phyloP scores from a whole-genome alignment of 83 land plant genomes.

The Picea abies region DNA sequence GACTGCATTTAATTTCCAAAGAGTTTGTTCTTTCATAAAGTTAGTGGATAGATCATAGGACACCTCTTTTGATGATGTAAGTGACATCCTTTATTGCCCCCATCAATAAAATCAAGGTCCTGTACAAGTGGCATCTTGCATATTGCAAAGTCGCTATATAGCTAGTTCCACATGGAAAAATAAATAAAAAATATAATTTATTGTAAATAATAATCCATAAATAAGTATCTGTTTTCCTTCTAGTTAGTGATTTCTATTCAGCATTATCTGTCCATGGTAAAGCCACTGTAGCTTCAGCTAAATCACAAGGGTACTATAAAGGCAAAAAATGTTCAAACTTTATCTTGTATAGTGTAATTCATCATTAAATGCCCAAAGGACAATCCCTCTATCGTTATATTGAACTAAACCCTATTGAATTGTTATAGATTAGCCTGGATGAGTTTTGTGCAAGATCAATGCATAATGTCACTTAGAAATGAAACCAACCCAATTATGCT shows the following conservation, averaged over 20 bases:
- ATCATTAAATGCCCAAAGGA: no score
- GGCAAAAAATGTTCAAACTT: no score
- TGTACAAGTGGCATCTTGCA: neutral
- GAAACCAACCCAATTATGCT: no score
- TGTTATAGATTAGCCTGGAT: no score
- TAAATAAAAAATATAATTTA: neutral
- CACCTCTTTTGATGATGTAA: conserved; percentile 7
- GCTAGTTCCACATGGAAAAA: neutral
- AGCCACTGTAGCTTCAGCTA: no score
- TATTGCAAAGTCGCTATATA: neutral
- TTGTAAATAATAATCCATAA: neutral
- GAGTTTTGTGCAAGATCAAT: no score
- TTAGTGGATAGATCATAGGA: neutral
- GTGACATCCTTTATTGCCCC: neutral
- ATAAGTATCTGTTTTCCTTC: neutral
- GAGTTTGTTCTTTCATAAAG: neutral
- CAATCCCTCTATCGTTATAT: no score
- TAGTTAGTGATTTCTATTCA: neutral
- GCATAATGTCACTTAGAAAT: no score
- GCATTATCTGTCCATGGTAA: no score
- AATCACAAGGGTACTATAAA: no score
- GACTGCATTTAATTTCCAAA: neutral
- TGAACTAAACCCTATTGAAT: no score
- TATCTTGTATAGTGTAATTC: no score
- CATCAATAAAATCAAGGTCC: neutral